Base-by-base conservation (phyloP, 2,329 filamentous ascomycete species). In the Aspergillus niger region DNA sequence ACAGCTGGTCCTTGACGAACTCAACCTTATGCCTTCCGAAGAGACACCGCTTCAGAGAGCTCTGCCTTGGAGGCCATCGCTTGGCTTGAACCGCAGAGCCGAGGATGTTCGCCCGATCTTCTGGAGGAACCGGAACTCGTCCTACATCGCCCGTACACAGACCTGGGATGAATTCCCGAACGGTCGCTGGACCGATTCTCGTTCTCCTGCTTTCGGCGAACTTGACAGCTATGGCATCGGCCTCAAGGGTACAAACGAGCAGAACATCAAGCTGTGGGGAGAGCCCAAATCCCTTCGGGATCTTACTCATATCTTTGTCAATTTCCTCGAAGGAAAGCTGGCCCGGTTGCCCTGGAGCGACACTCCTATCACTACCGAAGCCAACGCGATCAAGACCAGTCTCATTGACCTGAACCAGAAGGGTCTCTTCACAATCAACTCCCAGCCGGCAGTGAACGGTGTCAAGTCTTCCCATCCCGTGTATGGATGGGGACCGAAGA, bases 141-240 rank as follows among this genome's bases (percentile, higher is more conserved):
- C 93, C 3, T 99, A 99, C 71, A 89, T 99, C 58, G 88, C 92
- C 58, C 91, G 95, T 58, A 99, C 95, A 0, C 93, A 97, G 74
- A 94, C 97, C 69, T 99, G 95, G 95, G 95, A 99, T 71, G 95
- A 99, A 76, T 99, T 97, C 70, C 95, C 95, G 58, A 99, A 99
- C 82, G 95, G 95, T 50, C 90, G 95, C 77, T 99, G 95, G 95
- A 96, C 95, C 78, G 95, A 99, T 77, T 94, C 93, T 55, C 87
- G 95, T 65, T 98, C 94, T 60, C 95, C 95, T 63, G 95, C 95
- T 54, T 99, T 97, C 72, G 95, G 95, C 71, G 92, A 97, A 77
- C 82, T 98, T 55, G 94, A 98, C 77, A 89, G 92, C 8, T 98
- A 99, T 72, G 94, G 93, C 47, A 92, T 98, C 69, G 92, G 93